Base-by-base conservation (phyloP, 306 rosid species). In the Quercus glauca region DNA sequence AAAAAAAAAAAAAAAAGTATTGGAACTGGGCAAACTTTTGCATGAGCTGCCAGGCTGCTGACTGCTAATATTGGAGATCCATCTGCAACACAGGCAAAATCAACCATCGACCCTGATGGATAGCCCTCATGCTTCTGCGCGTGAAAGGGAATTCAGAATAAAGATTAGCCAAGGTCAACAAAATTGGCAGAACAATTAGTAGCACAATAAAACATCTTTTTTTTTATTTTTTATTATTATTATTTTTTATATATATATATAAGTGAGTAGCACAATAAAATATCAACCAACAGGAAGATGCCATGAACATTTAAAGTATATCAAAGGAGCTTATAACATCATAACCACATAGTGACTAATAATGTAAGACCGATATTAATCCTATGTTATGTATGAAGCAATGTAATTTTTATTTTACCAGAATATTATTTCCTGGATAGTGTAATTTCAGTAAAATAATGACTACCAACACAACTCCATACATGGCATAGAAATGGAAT, bases 71-170 rank as follows among this genome's bases (percentile, higher is more conserved):
- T 89, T 70, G 92, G 98, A 85, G 83, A 87, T 71, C 99, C 99
- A 85, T 91, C 85, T 52, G 89, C 89, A 83, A 90, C 98, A 60
- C 91, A 88, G 23, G 97, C 98, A 80, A 90, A 92, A 87, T 95
- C 99, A 81, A 92, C 92, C 90, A 92, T 76, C 60, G 99, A 91
- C 55, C 96, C 99, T 65, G 99, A 92, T 9, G 99, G 97, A 89
- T 92, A 92, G 73, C 94, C 96, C 57, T 87, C 95, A 45, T 84
- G 31, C 77, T 88, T 90, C 99, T 95, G 92, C 82, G 59, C 21
- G 73, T 72, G 23, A 80, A 76, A 75, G 29, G 33, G 69, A 51
- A 61, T 76, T 31, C 21, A 74, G 53, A 80, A 67, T n/a, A 51
- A 57, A 57, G 61, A 80, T 73, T 43, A 79, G 80, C 37, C 75